Conservation (phyloP, 495 filamentous ascomycete genomes). For the Penicillium nucicola region DNA sequence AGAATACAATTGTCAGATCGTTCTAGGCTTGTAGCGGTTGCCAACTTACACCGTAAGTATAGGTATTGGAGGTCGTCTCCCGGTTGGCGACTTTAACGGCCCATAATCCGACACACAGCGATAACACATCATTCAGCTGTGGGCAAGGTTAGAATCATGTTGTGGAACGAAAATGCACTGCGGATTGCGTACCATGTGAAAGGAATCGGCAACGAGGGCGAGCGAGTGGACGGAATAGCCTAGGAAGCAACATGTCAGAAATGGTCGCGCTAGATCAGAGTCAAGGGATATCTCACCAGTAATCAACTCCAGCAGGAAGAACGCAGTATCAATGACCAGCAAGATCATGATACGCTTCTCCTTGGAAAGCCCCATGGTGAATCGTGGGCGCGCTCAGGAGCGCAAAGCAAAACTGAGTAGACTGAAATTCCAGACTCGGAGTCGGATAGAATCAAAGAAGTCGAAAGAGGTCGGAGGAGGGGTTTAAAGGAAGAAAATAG, state of each 20-base stretch:
- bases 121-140: conserved; percentile 90
- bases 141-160: conserved; percentile 6
- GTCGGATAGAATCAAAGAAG: neutral
- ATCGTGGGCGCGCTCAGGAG: conserved; percentile 23
- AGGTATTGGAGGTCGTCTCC: conserved; percentile 77
- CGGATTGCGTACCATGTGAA: conserved; percentile 78
- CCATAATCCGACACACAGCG: conserved; percentile 88
- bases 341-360: conserved; percentile 88
- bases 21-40: conserved; percentile 4
- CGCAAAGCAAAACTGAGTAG: conserved; percentile 7
- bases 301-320: conserved; percentile 86
- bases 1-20: conserved; percentile 26
- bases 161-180: neutral
- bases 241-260: conserved; percentile 23
- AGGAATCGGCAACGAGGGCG: conserved; percentile 92
- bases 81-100: conserved; percentile 82
- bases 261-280: neutral
- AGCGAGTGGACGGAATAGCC: conserved; percentile 84
- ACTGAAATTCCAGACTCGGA: neutral
- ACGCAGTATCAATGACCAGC: conserved; percentile 81
- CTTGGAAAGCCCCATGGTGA: conserved; percentile 83
- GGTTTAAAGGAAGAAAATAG: neutral
- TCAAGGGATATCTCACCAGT: conserved; percentile 50
- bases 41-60: conserved; percentile 82
- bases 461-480: conserved; percentile 1